Evolutionary conservation across 768 basidiomycete genomes (phyloP), one percentile per base, ranked within the genome.

Genomic region (Lentinula sp.): DNA sequence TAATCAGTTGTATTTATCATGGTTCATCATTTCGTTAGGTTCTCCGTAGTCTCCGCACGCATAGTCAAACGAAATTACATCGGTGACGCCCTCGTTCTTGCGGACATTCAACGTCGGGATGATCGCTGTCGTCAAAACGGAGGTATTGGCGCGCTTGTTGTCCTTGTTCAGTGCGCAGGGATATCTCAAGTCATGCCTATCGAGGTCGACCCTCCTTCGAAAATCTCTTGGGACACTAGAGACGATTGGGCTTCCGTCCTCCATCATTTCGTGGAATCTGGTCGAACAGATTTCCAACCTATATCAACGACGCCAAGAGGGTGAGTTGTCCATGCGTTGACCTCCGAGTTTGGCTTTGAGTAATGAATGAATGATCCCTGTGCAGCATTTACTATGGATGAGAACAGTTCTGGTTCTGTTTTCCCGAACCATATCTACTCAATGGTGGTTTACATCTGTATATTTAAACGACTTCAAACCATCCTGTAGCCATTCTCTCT

Each of bases 141-240:
- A 11, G 91, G 91, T 11, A 86, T 92, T 65, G 91, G 91, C 18
- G 84, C 87, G 4, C 78, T 87, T 2, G 79, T 92, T 56, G 80
- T 93, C 70, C 77, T 92, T 69, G 79, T 93, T 61, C 88, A 92
- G 68, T 91, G 90, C 67, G 87, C 84, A 40, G 78, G 80, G 23
- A 80, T 91, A 67, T 85, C 84, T 68, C 89, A 93, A 67, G 89
- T 93, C 64, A 89, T 92, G 86, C 91, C 91, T 35, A 88, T 92
- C 64, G 91, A 93, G 69, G 87, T 92, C 55, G 91, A 93, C 70
- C 83, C 87, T 6, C 90, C 88, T 1, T 75, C 80, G 61, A 88
- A 85, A 66, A 90, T 91, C 67, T 76, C 84, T 37, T 92, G 90
- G 91, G 89, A 91, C 69, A 65, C 72, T 18, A 78, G 89, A 59